Percentiles rank a stretch among this genome's conserved stretches.
phyloP scores from a whole-genome alignment of 164 flowering plant species.

The Protea cynaroides region DNA sequence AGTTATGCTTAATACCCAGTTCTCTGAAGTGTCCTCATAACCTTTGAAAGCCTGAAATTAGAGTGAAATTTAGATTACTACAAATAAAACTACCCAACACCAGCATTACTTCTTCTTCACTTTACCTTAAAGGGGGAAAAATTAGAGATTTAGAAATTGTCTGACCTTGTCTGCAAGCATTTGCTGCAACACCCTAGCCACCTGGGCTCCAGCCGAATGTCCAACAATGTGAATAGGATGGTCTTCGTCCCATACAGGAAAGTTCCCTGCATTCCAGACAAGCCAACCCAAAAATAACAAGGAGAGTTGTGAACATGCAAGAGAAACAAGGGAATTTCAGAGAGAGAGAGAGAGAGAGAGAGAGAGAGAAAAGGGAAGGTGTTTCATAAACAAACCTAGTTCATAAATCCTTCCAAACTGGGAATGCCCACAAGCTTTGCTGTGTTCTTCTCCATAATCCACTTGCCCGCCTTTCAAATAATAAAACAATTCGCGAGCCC shows the following conservation, averaged over 20 bases:
- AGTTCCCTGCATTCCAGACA: slow-evolving; percentile 50
- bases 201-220: slow-evolving; percentile 99
- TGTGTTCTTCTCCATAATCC: slow-evolving; percentile 95
- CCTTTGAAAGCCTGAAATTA: slow-evolving; percentile 71
- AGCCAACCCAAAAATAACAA: slow-evolving; percentile 2
- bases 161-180: slow-evolving; percentile 97
- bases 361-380: not conserved
- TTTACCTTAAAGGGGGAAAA: not conserved
- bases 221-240: slow-evolving; percentile 97
- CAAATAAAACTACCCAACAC: not conserved
- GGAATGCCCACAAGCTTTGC: slow-evolving; percentile 74
- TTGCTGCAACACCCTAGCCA: slow-evolving; percentile 90
- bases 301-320: not conserved
- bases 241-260: slow-evolving; percentile 94
- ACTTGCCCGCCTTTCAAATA: slow-evolving; percentile 95
- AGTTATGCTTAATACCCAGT: slow-evolving; percentile 91
- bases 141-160: not conserved
- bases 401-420: slow-evolving; percentile 75
- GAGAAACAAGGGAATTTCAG: too few relatives aligned
- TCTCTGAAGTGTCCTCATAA: slow-evolving; percentile 69
- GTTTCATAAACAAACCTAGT: slow-evolving; percentile 37
- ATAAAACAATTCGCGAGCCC: slow-evolving; percentile 96
- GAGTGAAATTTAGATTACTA: not conserved
- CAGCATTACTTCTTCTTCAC: not conserved
- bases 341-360: not conserved